A percentile compares a stretch with the other conserved stretches of the same genome.
Evolutionary conservation across 1,139 yeast species (phyloP).

Genomic region (Suhomyces choctaworum): DNA sequence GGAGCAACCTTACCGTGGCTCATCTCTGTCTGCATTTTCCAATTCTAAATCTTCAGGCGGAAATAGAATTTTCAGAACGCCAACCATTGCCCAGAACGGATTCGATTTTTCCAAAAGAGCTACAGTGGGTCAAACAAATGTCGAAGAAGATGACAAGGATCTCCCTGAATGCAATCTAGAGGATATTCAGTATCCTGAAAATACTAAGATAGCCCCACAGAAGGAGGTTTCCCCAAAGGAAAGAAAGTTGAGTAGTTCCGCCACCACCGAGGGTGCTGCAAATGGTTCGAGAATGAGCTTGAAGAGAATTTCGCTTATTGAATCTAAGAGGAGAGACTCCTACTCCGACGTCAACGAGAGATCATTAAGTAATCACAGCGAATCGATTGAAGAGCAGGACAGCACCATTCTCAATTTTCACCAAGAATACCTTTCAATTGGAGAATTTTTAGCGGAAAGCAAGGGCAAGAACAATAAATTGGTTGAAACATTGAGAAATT

Average conservation of each 20-base stretch:
- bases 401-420: constrained; percentile 18
- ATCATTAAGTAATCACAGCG: constrained; percentile 7
- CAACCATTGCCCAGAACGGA: constrained; percentile 4
- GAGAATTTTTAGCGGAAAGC: constrained; percentile 18
- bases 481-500: constrained; percentile 14
- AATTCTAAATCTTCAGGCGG: constrained; percentile 1
- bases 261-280: constrained; percentile 12
- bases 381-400: constrained; percentile 13
- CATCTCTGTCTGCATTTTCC: constrained; percentile 1
- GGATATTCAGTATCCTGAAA: constrained; percentile 13
- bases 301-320: constrained; percentile 14
- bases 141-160: constrained; percentile 11
- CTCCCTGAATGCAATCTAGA: constrained; percentile 20
- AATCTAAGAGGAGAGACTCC: constrained; percentile 11
- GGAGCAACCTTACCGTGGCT: not conserved
- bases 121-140: not conserved
- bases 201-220: not conserved
- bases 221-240: constrained; percentile 8
- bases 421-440: constrained; percentile 19
- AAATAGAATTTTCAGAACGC: constrained; percentile 9
- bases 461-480: constrained; percentile 15
- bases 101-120: constrained; percentile 1
- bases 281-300: constrained; percentile 10
- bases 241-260: constrained; percentile 12
- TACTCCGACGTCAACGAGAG: constrained; percentile 10